These are phyloP conservation scores for Coemansia sp. DNA, from an alignment of 192 early-diverging fungal genomes.

Conservation along the genomic window DNA sequence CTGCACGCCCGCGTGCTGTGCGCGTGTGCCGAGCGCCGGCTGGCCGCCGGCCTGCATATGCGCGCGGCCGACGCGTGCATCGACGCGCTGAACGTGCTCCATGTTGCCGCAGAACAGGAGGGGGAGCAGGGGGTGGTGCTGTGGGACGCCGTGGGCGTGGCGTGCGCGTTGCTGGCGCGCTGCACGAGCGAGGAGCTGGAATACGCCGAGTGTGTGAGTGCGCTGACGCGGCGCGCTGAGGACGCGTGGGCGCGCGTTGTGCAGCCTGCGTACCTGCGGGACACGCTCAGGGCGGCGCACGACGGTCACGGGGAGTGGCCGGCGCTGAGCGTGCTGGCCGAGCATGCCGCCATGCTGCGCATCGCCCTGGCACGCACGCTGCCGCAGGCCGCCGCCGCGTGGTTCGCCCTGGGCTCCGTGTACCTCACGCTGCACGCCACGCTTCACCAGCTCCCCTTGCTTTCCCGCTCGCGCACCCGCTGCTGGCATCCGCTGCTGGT, in stretches of 20 bases:
- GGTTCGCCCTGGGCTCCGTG: conserved; percentile 31
- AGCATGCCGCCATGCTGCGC: conserved; percentile 17
- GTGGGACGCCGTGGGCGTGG: conserved; percentile 63
- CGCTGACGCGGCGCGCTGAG: conserved; percentile 5
- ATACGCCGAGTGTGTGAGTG: neutral
- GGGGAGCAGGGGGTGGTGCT: conserved; percentile 44
- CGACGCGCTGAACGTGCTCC: conserved; percentile 49
- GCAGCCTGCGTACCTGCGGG: conserved; percentile 12
- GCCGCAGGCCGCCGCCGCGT: conserved; percentile 24
- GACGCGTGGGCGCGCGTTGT: neutral
- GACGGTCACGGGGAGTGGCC: neutral
- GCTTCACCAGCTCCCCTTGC: conserved; percentile 3
- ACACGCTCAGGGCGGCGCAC: conserved; percentile 6
- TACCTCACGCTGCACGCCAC: conserved; percentile 18
- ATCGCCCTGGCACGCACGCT: conserved; percentile 21
- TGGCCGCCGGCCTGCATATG: conserved; percentile 60
- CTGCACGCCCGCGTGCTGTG: conserved; percentile 30
- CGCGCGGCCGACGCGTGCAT: conserved; percentile 59
- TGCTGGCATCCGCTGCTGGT: conserved; percentile 26
- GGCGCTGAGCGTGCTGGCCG: conserved; percentile 23
- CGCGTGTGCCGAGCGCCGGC: conserved; percentile 25
- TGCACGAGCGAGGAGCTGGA: conserved; percentile 6
- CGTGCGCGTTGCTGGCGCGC: conserved; percentile 48
- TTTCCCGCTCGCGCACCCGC: neutral
- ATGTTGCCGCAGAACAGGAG: too few relatives aligned